Evolutionary conservation across 2,329 filamentous ascomycete species (phyloP).

Genomic region (Albophoma yamanashiensis): DNA sequence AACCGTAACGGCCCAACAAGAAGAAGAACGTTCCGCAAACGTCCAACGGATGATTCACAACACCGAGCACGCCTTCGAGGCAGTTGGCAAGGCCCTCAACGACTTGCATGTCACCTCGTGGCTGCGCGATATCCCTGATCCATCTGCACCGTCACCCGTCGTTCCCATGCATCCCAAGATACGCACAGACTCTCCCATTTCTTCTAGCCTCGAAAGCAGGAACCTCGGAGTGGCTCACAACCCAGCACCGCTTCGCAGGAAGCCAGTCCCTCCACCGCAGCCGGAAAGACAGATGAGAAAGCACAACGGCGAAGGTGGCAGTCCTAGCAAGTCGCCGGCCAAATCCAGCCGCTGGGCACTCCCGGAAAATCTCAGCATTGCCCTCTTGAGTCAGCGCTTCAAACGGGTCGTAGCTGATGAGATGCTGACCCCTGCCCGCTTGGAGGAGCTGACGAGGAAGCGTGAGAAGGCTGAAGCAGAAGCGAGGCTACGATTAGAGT

Average conservation of each 20-base stretch:
- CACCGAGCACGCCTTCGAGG: conserved; percentile 39
- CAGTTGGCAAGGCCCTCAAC: conserved; percentile 28
- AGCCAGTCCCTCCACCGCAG: background rate
- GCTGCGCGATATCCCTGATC: conserved; percentile 5
- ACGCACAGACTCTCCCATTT: background rate
- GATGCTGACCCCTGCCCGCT: conserved; percentile 42
- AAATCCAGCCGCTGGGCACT: conserved; percentile 37
- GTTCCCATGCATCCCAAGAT: background rate
- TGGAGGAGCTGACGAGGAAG: conserved; percentile 33
- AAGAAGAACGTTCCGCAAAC: conserved; percentile 20
- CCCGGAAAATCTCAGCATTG: conserved; percentile 45
- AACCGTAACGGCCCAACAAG: background rate
- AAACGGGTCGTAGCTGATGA: conserved; percentile 46
- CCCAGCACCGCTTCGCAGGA: background rate
- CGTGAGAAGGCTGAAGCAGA: conserved; percentile 15
- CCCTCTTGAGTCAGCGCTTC: conserved; percentile 44
- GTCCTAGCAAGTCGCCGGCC: conserved; percentile 1
- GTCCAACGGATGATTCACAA: conserved; percentile 36
- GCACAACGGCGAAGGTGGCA: background rate
- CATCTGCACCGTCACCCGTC: conserved; percentile 9
- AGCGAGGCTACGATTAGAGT: conserved; percentile 7
- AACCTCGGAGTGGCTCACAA: background rate
- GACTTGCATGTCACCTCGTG: conserved; percentile 22
- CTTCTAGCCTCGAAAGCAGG: background rate
- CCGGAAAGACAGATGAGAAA: background rate